Conservation (phyloP, 2,329 filamentous ascomycete species). For the Cordyceps farinosa region DNA sequence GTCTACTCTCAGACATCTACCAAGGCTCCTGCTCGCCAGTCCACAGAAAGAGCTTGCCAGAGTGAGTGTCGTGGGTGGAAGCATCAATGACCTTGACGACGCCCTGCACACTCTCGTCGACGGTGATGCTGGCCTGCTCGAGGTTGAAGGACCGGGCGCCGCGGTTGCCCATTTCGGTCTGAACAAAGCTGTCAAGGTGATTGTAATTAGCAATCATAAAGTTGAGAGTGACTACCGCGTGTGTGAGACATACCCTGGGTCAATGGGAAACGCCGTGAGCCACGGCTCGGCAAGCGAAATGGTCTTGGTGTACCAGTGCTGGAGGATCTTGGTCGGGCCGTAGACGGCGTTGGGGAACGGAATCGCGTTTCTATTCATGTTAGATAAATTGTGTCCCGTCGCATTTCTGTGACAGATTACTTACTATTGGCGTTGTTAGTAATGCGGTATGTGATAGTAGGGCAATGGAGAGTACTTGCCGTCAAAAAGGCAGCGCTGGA, state of each 20-base stretch:
- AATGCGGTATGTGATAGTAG: accelerated
- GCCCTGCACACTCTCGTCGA: slow-evolving; percentile 26
- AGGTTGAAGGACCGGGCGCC: slow-evolving; percentile 32
- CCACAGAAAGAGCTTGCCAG: slow-evolving; percentile 7
- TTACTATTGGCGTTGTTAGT: background rate
- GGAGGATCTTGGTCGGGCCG: slow-evolving; percentile 39
- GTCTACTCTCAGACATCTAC: background rate
- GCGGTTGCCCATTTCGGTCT: slow-evolving; percentile 40
- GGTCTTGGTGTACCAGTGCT: slow-evolving; percentile 29
- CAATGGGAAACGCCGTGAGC: slow-evolving; percentile 30
- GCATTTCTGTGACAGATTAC: background rate
- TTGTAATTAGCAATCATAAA: background rate
- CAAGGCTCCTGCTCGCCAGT: slow-evolving; percentile 1
- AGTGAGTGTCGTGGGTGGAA: slow-evolving; percentile 5
- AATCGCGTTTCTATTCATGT: slow-evolving; percentile 19
- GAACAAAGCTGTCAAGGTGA: slow-evolving; percentile 29
- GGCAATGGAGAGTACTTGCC: background rate
- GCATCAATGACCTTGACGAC: slow-evolving; percentile 11
- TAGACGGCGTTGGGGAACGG: slow-evolving; percentile 37
- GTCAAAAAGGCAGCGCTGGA: slow-evolving; percentile 25
- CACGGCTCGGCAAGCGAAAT: slow-evolving; percentile 31
- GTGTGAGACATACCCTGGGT: slow-evolving; percentile 24
- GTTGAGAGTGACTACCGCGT: too few relatives aligned
- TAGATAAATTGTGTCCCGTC: background rate
- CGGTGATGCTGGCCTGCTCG: slow-evolving; percentile 30